Base-by-base conservation (phyloP, 768 basidiomycete species). In the Suillus placidus region DNA sequence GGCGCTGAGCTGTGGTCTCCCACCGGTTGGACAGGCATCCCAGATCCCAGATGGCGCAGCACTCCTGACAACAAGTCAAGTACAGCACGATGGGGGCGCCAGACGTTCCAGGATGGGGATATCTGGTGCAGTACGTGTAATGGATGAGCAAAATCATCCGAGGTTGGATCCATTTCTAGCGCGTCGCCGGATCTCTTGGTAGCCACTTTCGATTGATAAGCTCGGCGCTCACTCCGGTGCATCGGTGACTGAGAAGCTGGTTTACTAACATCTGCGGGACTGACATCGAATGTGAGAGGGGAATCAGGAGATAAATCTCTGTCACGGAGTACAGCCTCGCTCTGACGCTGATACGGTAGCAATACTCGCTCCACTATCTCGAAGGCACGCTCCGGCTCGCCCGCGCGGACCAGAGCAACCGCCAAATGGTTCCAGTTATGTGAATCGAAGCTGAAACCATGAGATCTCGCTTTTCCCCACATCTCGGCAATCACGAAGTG, bases 361-460 rank as follows among this genome's bases (percentile, higher is more conserved):
- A 97, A 81, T 52, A 97, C 87, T 61, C 84, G 81, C 73, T 98
- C 93, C 49, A 94, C 75, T 40, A 96, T 82, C 69, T 90, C 87
- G 76, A 96, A 95, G 10, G 93, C 94, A 54, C 89, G 89, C 70
- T 90, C 88, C n/a, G 87, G 78, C 71, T 95, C 86, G 32, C 92
- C 93, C 0, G 91, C 93, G 37, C 92, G 88, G 45, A 94, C 81
- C 30, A 96, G 83, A 16, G 88, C 90, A 12, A 90, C 81, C 32
- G 83, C 84, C 34, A 97, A 83, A 71, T 93, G 88, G 71, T 97
- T 97, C 92, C 94, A 99, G 75, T 97, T 98, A 71, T 91, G 88
- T 14, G 91, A 84, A 73, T 96, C 93, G 74, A 95, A 94, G 14
- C 82, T 82, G 70, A 96, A 91, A 2, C 93, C 92, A 12, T 81